phyloP scores from a whole-genome alignment of 1,139 yeast species.

The Nakaseomyces bracarensis region DNA sequence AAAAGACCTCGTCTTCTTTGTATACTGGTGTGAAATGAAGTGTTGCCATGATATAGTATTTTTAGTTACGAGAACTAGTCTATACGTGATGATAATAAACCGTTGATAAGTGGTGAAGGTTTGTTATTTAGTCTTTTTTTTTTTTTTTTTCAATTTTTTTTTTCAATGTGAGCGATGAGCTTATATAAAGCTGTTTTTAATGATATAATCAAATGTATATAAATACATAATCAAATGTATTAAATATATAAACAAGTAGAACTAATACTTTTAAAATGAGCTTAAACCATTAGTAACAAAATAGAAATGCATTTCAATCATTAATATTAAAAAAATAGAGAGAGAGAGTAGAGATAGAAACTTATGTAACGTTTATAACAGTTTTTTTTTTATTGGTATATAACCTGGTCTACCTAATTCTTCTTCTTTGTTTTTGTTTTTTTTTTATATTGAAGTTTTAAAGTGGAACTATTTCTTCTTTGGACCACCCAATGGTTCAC shows the following conservation, averaged over 20 bases:
- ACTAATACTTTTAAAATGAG: too few species aligned
- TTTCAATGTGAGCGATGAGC: background rate
- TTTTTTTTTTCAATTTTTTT: conserved; percentile 8
- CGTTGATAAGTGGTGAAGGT: conserved; percentile 43
- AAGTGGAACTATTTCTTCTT: conserved; percentile 31
- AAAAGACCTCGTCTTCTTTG: conserved; percentile 34
- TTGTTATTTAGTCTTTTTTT: conserved; percentile 69
- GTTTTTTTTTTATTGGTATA: too few species aligned
- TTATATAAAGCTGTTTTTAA: too few species aligned
- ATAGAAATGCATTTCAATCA: conserved; percentile 4
- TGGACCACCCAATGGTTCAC: conserved; percentile 61
- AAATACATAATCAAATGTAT: too few species aligned
- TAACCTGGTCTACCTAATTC: too few species aligned
- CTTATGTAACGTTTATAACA: too few species aligned
- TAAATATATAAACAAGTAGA: too few species aligned
- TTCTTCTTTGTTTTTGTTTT: conserved; percentile 9
- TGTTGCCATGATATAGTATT: conserved; percentile 31
- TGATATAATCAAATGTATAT: too few species aligned
- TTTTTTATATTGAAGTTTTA: background rate
- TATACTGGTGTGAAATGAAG: conserved; percentile 32
- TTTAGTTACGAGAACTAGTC: too few species aligned
- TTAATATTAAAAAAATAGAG: background rate
- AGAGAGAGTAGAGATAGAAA: too few species aligned
- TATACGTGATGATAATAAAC: too few species aligned
- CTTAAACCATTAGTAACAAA: background rate